Evolutionary conservation across 352 stramenopile species (phyloP), one percentile per base, ranked within the genome.

Genomic region (Pythium guiyangense): DNA sequence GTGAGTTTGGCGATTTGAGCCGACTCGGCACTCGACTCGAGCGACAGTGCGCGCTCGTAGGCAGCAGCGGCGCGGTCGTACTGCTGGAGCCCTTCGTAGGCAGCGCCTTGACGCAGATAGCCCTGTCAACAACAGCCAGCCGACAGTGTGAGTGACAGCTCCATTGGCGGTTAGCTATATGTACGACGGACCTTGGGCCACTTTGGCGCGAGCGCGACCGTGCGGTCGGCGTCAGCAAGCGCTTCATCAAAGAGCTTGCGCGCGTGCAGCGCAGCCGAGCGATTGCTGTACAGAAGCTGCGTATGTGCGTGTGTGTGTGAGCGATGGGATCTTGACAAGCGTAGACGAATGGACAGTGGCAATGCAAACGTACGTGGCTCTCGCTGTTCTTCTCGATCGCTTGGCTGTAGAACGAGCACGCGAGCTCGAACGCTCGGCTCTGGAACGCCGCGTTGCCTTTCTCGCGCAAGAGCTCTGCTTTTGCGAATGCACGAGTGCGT

Each of bases 81-180:
- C 26, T 85, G 59, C 40, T 77, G 53, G 40, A 95, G 71, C 6
- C 73, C 69, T 59, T 89, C 77, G 29, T 78, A 85, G 0, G 94
- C 94, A 37, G 85, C 75, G 20, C 88, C 96, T 57, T 94, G 86
- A 42, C 96, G 81, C 63, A 94, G 92, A 69, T 96, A 93, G 8
- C 77, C 92, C 74, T 79, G 31, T 11, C 0, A 22, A 1, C 1
- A 22, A 1, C 22, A 22, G 22, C 1, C 22, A 22, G 22, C 22
- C 22, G 18, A 20, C 15, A 20, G 15, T n/a, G 39, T 8, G 39
- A 44, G 4, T 0, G 15, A 18, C n/a, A n/a, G n/a, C n/a, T n/a
- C n/a, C n/a, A 0, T 6, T 0, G 14, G 1, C 8, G 15, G 1
- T 22, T 14, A 8, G 12, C 5, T 44, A 2, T n/a, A 44, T 14